Conservation (phyloP, 805 yeast species). For the Candida gorgasii region DNA sequence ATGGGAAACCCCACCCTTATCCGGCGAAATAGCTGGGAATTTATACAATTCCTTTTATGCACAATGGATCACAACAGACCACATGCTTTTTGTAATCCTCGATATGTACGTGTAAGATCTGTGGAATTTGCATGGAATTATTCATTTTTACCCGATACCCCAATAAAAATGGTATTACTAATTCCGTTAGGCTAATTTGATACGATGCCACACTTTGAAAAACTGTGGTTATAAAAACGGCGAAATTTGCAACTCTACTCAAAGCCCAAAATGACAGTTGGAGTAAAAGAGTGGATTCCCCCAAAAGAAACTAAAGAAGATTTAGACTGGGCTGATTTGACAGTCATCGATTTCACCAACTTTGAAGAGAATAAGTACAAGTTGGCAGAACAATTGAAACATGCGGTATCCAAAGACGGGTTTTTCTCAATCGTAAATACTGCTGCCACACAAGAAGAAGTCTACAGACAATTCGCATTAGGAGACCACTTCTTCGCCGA, state of each 20-base stretch:
- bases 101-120: too few relatives aligned
- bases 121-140: too few relatives aligned
- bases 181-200: too few relatives aligned
- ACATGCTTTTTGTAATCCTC: too few relatives aligned
- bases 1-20: background rate
- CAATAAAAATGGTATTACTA: too few relatives aligned
- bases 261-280: slow-evolving; percentile 10
- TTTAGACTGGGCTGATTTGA: slow-evolving; percentile 34
- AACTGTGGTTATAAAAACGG: too few relatives aligned
- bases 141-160: too few relatives aligned
- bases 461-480: slow-evolving; percentile 26
- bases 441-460: slow-evolving; percentile 27
- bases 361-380: slow-evolving; percentile 28
- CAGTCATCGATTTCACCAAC: slow-evolving; percentile 25
- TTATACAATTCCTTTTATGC: too few relatives aligned
- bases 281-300: slow-evolving; percentile 19
- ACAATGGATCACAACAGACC: background rate
- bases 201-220: too few relatives aligned
- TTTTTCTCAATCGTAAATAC: slow-evolving; percentile 30
- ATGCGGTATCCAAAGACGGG: slow-evolving; percentile 31
- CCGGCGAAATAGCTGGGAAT: background rate
- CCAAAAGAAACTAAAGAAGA: slow-evolving; percentile 27
- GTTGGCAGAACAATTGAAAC: slow-evolving; percentile 27
- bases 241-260: too few relatives aligned
- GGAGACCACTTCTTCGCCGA: slow-evolving; percentile 28